Conservation (phyloP, 2,329 filamentous ascomycete genomes). For the Pseudogymnoascus destructans region DNA sequence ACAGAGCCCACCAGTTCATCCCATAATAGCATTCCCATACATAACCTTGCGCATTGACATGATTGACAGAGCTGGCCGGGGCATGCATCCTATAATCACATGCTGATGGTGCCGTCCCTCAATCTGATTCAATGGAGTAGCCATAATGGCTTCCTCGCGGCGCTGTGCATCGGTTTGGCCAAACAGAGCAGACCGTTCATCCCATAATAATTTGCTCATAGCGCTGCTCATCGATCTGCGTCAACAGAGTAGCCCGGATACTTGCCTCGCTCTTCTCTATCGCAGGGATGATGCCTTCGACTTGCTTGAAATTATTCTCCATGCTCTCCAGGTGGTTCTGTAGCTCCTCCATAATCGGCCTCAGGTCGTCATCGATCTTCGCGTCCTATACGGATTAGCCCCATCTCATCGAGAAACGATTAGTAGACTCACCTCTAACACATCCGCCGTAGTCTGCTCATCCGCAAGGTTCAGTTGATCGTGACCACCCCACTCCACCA, state of each 20-base stretch:
- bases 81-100: too few species aligned
- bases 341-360: conserved; percentile 20
- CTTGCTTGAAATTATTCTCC: conserved; percentile 23
- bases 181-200: too few species aligned
- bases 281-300: conserved; percentile 22
- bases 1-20: neutral
- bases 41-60: neutral
- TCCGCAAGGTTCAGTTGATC: conserved; percentile 14
- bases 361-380: conserved; percentile 20
- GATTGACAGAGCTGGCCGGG: too few species aligned
- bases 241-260: conserved; percentile 23
- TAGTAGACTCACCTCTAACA: conserved; percentile 3
- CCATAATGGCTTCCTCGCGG: too few species aligned
- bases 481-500: conserved; percentile 15
- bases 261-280: conserved; percentile 23
- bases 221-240: conserved; percentile 15
- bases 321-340: conserved; percentile 25
- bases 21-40: neutral
- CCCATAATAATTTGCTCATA: too few species aligned
- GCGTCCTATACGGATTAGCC: neutral
- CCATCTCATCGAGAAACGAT: neutral
- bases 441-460: neutral
- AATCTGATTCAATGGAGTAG: neutral
- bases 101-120: neutral
- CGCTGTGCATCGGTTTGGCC: too few species aligned